Evolutionary conservation across 1,284 basidiomycete genomes (phyloP), one percentile per base, ranked within the genome.

Genomic region (Cutaneotrichosporon mucoides): DNA sequence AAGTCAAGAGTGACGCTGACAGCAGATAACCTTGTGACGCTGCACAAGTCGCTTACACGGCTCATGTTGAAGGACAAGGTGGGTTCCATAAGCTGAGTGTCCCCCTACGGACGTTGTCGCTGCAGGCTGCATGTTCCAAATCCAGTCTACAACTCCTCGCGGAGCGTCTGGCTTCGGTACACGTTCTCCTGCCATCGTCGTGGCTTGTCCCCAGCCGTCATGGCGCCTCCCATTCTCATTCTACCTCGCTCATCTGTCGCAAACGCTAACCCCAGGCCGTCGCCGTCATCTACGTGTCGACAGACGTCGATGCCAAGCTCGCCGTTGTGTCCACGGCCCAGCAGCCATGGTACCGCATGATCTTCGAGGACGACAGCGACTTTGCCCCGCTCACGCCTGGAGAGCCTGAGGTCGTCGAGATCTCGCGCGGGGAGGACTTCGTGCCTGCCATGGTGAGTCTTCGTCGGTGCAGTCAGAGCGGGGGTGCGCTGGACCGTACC

Each of bases 321-420:
- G 65, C 69, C 24, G 48, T 64, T n/a, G 53, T 64, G 1, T 64
- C 74, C 5, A 59, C 73, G 3, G 62, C 71, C 7, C 61, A 68
- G 16, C 73, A 76, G 64, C 73, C 77, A 10, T 79, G 76, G 73
- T 62, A 75, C 37, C 68, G 73, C 12, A 71, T 78, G 73, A 72
- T 69, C 9, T 77, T 77, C 59, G 66, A 73, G 49, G 78, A 79
- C 60, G 76, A 76, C 48, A 75, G 73, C 6, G 78, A 79, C 63
- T 79, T 79, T 55, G 78, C 76, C 11, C 68, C 73, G 2, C 57
- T 77, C 41, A 67, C 68, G 1, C 61, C 62, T 16, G 62, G 66
- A 12, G 64, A 70, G 44, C 62, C 68, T 2, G 73, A 68, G 53
- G 66, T 74, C 53, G 68, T 69, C n/a, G 76, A 78, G 45, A 69